Percentiles rank a stretch among this genome's conserved stretches.
Evolutionary conservation across 345 rosid genomes (phyloP).

Genomic region (Sapria himalayana): DNA sequence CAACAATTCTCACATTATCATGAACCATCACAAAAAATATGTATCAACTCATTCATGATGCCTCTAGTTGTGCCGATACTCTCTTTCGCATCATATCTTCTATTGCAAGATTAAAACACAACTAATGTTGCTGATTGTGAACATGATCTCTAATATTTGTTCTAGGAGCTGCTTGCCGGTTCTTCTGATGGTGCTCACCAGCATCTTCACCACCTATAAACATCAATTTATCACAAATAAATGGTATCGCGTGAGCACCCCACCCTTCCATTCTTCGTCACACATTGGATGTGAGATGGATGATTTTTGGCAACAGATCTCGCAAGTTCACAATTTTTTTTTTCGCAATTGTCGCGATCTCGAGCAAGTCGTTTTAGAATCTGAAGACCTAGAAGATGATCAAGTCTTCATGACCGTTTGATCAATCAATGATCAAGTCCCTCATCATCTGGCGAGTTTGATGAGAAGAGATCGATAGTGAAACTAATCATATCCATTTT

Average conservation of each 20-base stretch:
- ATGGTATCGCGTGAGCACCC: neutral
- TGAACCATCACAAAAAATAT: neutral
- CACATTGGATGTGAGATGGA: neutral
- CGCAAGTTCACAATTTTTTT: neutral
- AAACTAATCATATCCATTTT: no score
- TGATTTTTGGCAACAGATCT: neutral
- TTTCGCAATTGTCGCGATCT: neutral
- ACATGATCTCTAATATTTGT: neutral
- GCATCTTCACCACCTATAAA: neutral
- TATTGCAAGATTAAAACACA: neutral
- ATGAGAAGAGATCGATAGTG: no score
- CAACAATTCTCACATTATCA: neutral
- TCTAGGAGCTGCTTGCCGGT: neutral
- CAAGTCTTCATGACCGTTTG: no score
- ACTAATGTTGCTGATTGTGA: neutral
- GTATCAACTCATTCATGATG: neutral
- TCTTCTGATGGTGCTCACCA: neutral
- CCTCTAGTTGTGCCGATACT: neutral
- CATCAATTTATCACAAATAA: neutral
- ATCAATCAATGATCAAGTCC: no score
- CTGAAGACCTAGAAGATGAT: neutral
- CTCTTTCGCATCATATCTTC: conserved; percentile 1
- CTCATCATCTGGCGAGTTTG: no score
- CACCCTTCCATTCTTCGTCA: neutral
- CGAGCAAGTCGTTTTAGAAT: neutral